These are phyloP conservation scores for Fusarium agapanthi DNA, from an alignment of 2,329 filamentous ascomycete genomes.

Conservation along the genomic window DNA sequence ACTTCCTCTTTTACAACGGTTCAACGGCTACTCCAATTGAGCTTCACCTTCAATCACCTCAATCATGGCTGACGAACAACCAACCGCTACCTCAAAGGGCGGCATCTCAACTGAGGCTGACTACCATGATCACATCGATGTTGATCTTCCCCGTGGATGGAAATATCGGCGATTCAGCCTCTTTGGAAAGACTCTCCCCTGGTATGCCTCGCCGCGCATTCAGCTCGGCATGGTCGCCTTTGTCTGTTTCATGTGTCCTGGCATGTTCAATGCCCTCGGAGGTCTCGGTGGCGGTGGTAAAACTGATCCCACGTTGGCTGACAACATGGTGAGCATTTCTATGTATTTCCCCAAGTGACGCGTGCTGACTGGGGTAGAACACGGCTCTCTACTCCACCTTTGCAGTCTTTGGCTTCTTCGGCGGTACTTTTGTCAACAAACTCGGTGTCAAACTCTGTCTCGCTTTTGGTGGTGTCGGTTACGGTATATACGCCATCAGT, in stretches of 20 bases:
- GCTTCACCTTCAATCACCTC: neutral
- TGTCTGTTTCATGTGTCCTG: conserved; percentile 70
- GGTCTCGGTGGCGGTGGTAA: conserved; percentile 69
- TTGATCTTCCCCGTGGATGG: conserved; percentile 33
- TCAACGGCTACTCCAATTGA: neutral
- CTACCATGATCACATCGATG: conserved; percentile 5
- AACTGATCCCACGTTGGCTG: conserved; percentile 57
- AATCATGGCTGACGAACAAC: conserved; percentile 19
- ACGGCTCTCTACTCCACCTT: conserved; percentile 77
- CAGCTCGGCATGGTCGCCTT: conserved; percentile 73
- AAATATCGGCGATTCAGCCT: conserved; percentile 33
- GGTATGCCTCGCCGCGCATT: conserved; percentile 77
- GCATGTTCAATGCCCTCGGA: conserved; percentile 75
- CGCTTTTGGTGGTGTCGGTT: conserved; percentile 77
- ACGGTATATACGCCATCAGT: conserved; percentile 73
- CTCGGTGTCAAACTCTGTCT: conserved; percentile 74
- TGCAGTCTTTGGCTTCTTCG: conserved; percentile 71
- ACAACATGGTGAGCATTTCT: conserved; percentile 41
- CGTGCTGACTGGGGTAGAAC: conserved; percentile 26
- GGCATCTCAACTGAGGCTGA: conserved; percentile 17
- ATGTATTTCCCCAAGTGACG: neutral
- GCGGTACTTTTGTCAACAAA: conserved; percentile 79
- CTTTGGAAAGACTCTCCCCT: conserved; percentile 47
- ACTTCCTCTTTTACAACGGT: neutral
- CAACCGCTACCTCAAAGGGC: conserved; percentile 3